Evolutionary conservation across 257 asterid species (phyloP), one percentile per base, ranked within the genome.

Genomic region (Capsicum baccatum): DNA sequence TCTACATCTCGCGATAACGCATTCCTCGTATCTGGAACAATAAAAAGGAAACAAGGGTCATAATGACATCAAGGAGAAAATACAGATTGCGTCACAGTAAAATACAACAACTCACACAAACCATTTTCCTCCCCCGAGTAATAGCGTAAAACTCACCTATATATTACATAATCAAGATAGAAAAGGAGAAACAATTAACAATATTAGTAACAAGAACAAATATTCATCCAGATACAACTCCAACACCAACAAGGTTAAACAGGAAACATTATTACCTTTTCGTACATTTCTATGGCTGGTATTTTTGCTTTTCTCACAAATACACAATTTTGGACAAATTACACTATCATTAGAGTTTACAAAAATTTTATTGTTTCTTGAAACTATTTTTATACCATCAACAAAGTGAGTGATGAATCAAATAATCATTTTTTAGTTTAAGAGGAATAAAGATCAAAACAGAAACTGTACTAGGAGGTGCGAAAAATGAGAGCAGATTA

Each of bases 241-340:
- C 13, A 16, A 79, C 80, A 84, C 33, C 13, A 16, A 79, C 80
- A 84, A 60, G n/a, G 42, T 26, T 19, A 26, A 47, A n/a, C 1
- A 39, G 19, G 79, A 70, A 54, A 26, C 17, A 58, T 16, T 76
- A 55, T 37, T 90, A 97, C 99, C 99, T 97, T 97, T 87, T 95
- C 98, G 56, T 97, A 97, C 99, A 97, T 97, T 95, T 97, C 95
- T 91, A 97, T 95, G 87, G 99, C 98, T 80, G 98, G 99, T 42
- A 88, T 90, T 79, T 97, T 97, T 26, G 33, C 1, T 26, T 0
- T 1, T 26, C 33, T 26, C 33, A 26, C 33, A 26, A 26, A 26
- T 26, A 26, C 33, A 26, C 33, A 26, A 26, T 26, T 26, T 26
- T 26, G 33, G 1, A 26, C 33, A 26, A 26, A 1, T 26, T 1